Conservation (phyloP, 75 land plant genomes). For the Gnetum montanum region DNA sequence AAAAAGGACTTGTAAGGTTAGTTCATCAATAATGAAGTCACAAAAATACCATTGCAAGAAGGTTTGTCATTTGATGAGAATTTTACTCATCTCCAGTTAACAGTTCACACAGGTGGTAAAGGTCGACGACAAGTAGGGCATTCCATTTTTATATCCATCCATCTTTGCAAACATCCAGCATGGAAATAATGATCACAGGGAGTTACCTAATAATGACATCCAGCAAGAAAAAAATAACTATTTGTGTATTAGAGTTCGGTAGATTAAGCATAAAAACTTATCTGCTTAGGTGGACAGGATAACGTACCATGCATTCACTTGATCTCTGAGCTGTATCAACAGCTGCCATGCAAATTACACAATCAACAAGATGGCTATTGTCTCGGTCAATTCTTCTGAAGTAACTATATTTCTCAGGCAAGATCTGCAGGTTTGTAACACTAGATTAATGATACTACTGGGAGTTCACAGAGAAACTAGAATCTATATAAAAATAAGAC, state of each 20-base stretch:
- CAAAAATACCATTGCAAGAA: too few relatives aligned
- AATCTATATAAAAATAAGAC: neutral
- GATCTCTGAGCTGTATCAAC: constrained; percentile 54
- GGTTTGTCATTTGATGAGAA: neutral
- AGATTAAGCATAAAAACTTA: neutral
- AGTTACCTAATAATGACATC: constrained; percentile 82
- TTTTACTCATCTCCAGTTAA: neutral
- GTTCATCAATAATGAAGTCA: too few relatives aligned
- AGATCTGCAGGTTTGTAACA: constrained; percentile 54
- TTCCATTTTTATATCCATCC: constrained; percentile 99
- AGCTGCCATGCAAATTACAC: constrained; percentile 92
- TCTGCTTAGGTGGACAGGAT: neutral
- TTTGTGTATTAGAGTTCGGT: too few relatives aligned
- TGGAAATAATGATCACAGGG: constrained; percentile 97
- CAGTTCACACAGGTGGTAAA: constrained; percentile 79
- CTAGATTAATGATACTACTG: neutral
- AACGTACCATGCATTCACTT: constrained; percentile 79
- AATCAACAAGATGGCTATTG: constrained; percentile 45
- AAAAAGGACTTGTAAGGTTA: too few relatives aligned
- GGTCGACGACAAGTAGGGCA: constrained; percentile 96
- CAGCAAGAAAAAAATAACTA: too few relatives aligned
- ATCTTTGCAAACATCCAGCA: constrained; percentile 87
- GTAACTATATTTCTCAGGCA: constrained; percentile 96
- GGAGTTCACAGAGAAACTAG: neutral
- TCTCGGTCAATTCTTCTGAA: constrained; percentile 55